A percentile compares a stretch with the other conserved stretches of the same genome.
These are phyloP conservation scores for Pseudogymnoascus sp. DNA, from an alignment of 2,329 filamentous ascomycete genomes.

Conservation along the genomic window DNA sequence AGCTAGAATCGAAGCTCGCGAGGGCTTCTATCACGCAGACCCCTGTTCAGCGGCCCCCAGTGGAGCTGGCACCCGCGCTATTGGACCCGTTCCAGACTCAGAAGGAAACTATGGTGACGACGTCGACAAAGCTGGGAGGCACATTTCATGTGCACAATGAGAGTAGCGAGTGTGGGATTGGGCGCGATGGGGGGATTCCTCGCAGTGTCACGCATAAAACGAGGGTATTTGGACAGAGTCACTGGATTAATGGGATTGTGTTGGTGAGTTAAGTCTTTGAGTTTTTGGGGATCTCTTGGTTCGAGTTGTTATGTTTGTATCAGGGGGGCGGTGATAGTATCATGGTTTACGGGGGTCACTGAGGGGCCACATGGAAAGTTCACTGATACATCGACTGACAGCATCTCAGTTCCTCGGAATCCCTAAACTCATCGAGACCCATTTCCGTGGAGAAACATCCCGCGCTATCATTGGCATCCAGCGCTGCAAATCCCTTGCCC, in stretches of 20 bases:
- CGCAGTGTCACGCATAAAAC: constrained; percentile 48
- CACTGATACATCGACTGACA: constrained; percentile 11
- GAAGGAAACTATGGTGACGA: constrained; percentile 31
- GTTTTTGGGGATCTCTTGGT: constrained; percentile 17
- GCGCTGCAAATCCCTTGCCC: constrained; percentile 46
- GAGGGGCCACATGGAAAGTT: neutral
- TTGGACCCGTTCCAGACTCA: constrained; percentile 16
- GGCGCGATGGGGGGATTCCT: constrained; percentile 29
- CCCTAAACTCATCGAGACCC: constrained; percentile 37
- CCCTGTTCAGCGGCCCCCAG: neutral
- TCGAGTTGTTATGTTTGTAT: constrained; percentile 14
- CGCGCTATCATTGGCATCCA: constrained; percentile 34
- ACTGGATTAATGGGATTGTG: constrained; percentile 46
- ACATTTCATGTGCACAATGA: constrained; percentile 39
- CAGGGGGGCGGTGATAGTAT: neutral
- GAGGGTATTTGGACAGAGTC: constrained; percentile 49
- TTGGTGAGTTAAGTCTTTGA: constrained; percentile 33
- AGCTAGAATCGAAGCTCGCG: constrained; percentile 39
- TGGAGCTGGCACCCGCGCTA: neutral
- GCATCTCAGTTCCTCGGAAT: constrained; percentile 36
- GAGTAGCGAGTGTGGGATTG: constrained; percentile 21
- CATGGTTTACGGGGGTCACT: neutral
- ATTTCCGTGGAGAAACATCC: constrained; percentile 32
- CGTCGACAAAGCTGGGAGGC: constrained; percentile 34
- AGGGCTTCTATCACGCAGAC: constrained; percentile 20